Conservation (phyloP, 2,329 filamentous ascomycete genomes). For the Dactylellina sp. region DNA sequence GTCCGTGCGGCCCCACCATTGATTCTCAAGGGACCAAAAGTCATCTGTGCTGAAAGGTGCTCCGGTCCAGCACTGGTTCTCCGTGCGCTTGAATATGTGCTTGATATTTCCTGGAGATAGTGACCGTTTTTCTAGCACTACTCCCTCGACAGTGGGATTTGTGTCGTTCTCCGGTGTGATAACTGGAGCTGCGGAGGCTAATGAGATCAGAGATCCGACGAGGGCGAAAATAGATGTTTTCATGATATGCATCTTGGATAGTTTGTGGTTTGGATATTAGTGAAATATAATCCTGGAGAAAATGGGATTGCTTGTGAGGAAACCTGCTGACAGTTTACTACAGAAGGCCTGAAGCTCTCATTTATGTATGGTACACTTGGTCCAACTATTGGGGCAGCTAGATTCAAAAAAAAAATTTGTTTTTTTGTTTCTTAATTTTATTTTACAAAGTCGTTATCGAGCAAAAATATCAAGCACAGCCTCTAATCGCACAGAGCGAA, state of each 20-base stretch:
- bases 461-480: background rate
- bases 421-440: background rate
- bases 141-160: background rate
- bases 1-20: conserved; percentile 19
- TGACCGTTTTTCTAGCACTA: background rate
- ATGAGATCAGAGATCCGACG: conserved; percentile 1
- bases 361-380: background rate
- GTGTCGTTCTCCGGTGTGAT: background rate
- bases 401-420: background rate
- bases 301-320: background rate
- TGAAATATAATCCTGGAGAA: background rate
- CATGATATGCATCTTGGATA: conserved; percentile 4
- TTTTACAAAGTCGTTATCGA: no score
- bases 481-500: conserved; percentile 1
- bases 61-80: conserved; percentile 6
- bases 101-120: conserved; percentile 7
- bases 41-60: conserved; percentile 23
- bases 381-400: background rate
- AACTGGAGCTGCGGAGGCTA: conserved; percentile 13
- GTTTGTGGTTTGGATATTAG: background rate
- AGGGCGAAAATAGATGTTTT: background rate
- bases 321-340: background rate
- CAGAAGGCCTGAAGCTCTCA: background rate
- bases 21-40: conserved; percentile 22
- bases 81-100: conserved; percentile 5